Conservation (phyloP, 345 rosid species). For the Eucalyptus virginea region DNA sequence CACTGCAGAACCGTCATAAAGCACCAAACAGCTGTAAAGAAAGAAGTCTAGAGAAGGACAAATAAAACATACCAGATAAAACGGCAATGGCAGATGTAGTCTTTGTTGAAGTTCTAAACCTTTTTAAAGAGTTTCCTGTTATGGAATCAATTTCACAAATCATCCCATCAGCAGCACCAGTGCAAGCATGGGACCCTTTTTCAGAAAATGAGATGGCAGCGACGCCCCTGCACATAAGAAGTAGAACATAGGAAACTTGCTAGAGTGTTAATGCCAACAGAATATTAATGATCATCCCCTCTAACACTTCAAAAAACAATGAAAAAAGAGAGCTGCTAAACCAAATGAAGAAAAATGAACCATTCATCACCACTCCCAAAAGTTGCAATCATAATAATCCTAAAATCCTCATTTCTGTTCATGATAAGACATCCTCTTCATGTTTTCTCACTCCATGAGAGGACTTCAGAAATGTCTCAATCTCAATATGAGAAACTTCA, state of each 20-base stretch:
- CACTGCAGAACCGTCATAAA: not conserved
- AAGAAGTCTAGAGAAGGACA: not conserved
- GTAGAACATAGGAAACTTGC: not conserved
- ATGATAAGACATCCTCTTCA: not conserved
- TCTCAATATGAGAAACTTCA: no score
- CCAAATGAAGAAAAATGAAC: not conserved
- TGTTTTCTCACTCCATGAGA: no score
- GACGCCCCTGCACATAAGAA: slow-evolving; percentile 60
- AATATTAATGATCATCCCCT: not conserved
- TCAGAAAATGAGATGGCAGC: slow-evolving; percentile 62
- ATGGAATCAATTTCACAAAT: slow-evolving; percentile 70
- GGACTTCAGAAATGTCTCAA: no score
- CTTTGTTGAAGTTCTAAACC: slow-evolving; percentile 67
- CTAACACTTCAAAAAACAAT: not conserved
- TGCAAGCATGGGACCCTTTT: slow-evolving; percentile 39
- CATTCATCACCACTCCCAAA: not conserved
- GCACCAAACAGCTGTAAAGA: not conserved
- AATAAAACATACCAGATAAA: slow-evolving; percentile 45
- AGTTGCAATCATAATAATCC: not conserved
- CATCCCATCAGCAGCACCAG: slow-evolving; percentile 89
- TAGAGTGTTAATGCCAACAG: not conserved
- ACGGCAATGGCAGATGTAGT: slow-evolving; percentile 62
- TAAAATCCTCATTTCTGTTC: not conserved
- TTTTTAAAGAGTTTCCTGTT: slow-evolving; percentile 48
- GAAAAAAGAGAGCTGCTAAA: not conserved